These are phyloP conservation scores for Chloris gayana DNA, from an alignment of 176 grass and related monocot species.

Conservation along the genomic window DNA sequence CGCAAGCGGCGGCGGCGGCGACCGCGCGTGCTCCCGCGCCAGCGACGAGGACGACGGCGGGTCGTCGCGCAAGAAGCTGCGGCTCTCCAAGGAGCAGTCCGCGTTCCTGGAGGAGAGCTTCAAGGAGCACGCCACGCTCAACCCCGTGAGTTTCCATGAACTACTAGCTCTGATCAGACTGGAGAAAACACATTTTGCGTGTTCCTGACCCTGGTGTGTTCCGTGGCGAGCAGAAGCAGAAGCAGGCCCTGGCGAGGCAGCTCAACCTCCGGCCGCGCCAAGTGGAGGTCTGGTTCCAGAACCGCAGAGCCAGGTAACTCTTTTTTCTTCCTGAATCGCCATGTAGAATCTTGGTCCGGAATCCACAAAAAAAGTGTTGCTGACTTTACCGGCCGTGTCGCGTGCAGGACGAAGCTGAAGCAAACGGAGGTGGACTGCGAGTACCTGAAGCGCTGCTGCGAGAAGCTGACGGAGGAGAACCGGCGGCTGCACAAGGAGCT, in stretches of 20 bases:
- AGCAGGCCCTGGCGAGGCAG: constrained; percentile 78
- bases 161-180: background rate
- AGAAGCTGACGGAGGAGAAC: constrained; percentile 99
- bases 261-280: constrained; percentile 83
- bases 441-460: constrained; percentile 99
- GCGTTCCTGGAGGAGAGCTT: constrained; percentile 95
- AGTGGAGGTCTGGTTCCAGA: constrained; percentile 99
- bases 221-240: constrained; percentile 69
- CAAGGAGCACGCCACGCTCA: constrained; percentile 90
- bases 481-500: constrained; percentile 94
- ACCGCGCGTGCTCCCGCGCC: constrained; percentile 57
- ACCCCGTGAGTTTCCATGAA: constrained; percentile 52
- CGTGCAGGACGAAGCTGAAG: constrained; percentile 98
- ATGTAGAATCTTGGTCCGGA: background rate
- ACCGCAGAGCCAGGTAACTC: constrained; percentile 74
- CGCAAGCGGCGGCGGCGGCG: background rate
- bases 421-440: constrained; percentile 98
- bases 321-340: too few species aligned
- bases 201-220: background rate
- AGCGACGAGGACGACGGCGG: constrained; percentile 87
- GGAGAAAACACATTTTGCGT: background rate
- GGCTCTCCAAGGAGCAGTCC: constrained; percentile 89
- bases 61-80: constrained; percentile 77
- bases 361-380: background rate
- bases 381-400: background rate